Evolutionary conservation across 331 rosid genomes (phyloP).

Genomic region (Stylosanthes scabra): DNA sequence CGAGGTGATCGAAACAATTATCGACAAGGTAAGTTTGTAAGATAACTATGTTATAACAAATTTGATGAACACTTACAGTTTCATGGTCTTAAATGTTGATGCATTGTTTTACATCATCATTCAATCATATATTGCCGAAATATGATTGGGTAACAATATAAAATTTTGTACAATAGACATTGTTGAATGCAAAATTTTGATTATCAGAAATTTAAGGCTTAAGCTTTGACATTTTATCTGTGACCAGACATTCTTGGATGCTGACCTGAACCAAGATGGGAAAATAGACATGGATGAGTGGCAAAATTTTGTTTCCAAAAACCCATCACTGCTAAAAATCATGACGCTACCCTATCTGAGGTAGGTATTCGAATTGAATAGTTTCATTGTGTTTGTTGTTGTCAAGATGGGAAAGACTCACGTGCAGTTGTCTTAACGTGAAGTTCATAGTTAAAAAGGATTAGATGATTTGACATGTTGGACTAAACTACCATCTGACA

Average conservation of each 20-base stretch:
- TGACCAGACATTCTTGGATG: constrained; percentile 89
- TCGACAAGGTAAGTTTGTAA: constrained; percentile 73
- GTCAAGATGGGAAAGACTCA: no score
- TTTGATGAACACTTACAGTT: no score
- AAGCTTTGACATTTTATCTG: constrained; percentile 30
- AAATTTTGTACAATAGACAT: no score
- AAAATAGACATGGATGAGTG: constrained; percentile 86
- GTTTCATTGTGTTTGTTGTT: neutral
- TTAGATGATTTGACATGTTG: no score
- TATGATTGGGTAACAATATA: no score
- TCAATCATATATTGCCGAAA: no score
- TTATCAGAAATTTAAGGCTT: neutral
- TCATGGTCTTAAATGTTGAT: no score
- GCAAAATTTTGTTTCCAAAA: constrained; percentile 74
- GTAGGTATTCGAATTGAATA: constrained; percentile 42
- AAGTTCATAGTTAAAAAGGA: no score
- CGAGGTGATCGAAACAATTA: constrained; percentile 84
- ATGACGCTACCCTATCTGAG: constrained; percentile 96
- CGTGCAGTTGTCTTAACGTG: no score
- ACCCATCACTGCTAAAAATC: constrained; percentile 89
- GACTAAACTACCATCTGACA: no score
- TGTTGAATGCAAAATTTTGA: neutral
- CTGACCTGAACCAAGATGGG: constrained; percentile 90
- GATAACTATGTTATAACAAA: neutral
- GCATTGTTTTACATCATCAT: no score